Evolutionary conservation across 345 rosid species (phyloP).

Genomic region (Camelina hispida): DNA sequence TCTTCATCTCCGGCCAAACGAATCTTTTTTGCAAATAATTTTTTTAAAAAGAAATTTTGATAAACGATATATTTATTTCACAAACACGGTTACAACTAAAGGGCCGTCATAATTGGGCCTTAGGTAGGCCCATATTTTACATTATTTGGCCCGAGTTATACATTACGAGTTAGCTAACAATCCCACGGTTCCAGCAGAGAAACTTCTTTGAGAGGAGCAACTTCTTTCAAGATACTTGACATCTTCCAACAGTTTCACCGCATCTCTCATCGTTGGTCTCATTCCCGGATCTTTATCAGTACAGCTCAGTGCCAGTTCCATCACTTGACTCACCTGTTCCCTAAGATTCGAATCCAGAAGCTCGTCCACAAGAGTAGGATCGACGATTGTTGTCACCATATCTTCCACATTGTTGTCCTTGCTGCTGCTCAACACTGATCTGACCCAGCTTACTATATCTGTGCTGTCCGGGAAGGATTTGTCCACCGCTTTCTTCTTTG

Average conservation of each 20-base stretch:
- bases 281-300: conserved; percentile 58
- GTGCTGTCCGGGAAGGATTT: conserved; percentile 44
- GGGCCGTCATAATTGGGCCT: conserved; percentile 23
- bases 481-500: conserved; percentile 60
- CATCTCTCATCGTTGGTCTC: conserved; percentile 79
- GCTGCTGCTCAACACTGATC: conserved; percentile 48
- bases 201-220: conserved; percentile 19
- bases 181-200: no score
- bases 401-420: conserved; percentile 31
- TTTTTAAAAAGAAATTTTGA: not conserved
- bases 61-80: not conserved
- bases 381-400: conserved; percentile 50
- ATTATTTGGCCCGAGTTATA: conserved; percentile 11
- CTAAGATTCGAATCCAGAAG: conserved; percentile 54
- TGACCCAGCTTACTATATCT: conserved; percentile 60
- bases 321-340: conserved; percentile 55
- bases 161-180: not conserved
- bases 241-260: conserved; percentile 55
- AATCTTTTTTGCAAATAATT: not conserved
- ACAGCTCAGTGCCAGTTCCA: conserved; percentile 63
- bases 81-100: not conserved
- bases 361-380: conserved; percentile 54
- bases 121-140: conserved; percentile 10
- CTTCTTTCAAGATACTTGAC: conserved; percentile 38
- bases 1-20: conserved; percentile 38